A percentile compares a stretch with the other conserved stretches of the same genome.
These are phyloP conservation scores for Ustilago shanxiensis DNA, from an alignment of 1,284 basidiomycete species.

Conservation along the genomic window DNA sequence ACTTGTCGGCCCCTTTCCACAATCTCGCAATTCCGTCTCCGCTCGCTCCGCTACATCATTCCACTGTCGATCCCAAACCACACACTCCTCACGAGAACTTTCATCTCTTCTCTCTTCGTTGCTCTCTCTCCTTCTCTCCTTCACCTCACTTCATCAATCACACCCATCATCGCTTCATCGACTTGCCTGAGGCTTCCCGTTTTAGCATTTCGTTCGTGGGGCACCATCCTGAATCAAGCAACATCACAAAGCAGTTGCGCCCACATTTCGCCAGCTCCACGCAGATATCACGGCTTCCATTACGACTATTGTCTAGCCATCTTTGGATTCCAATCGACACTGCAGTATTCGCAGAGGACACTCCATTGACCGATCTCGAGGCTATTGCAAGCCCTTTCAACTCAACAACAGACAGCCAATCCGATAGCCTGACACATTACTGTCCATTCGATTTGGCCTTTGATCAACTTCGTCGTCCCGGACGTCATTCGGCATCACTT, in stretches of 20 bases:
- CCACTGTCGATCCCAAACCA: conserved; percentile 6
- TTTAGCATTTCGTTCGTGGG: too few species aligned
- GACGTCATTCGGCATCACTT: too few species aligned
- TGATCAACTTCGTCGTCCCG: too few species aligned
- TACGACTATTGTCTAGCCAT: not conserved
- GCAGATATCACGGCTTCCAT: not conserved
- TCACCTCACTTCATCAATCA: not conserved
- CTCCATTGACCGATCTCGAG: too few species aligned
- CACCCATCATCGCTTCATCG: not conserved
- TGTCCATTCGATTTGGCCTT: too few species aligned
- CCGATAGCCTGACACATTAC: too few species aligned
- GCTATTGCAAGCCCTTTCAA: too few species aligned
- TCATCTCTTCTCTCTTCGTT: not conserved
- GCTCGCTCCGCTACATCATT: not conserved
- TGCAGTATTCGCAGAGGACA: not conserved
- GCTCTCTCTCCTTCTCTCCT: not conserved
- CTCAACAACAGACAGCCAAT: too few species aligned
- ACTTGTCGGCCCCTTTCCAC: conserved; percentile 9
- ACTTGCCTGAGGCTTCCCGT: too few species aligned
- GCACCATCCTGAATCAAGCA: too few species aligned
- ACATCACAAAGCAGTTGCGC: not conserved
- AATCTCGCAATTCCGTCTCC: not conserved
- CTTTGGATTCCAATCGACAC: too few species aligned
- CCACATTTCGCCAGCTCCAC: not conserved
- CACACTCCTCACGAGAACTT: not conserved